These are phyloP conservation scores for Coemansia sp. DNA, from an alignment of 192 early-diverging fungal genomes.

Conservation along the genomic window DNA sequence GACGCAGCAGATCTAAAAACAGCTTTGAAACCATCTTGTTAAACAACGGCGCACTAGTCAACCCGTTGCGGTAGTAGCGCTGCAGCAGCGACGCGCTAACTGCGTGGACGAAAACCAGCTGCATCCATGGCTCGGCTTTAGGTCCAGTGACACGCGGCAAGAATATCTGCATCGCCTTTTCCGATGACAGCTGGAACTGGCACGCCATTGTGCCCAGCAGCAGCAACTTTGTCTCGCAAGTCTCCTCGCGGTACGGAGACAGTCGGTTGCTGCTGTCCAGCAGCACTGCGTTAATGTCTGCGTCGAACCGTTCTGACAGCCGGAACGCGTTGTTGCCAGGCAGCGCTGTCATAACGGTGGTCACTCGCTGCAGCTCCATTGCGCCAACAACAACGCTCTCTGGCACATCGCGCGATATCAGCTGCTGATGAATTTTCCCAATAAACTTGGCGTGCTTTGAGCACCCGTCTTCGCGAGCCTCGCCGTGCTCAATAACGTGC, in stretches of 20 bases:
- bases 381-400: constrained; percentile 42
- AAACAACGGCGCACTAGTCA: constrained; percentile 20
- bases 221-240: constrained; percentile 74
- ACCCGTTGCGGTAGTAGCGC: constrained; percentile 26
- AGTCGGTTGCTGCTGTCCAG: constrained; percentile 51
- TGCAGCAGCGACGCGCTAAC: constrained; percentile 52
- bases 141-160: constrained; percentile 70
- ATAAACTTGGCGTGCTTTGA: constrained; percentile 44
- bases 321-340: constrained; percentile 45
- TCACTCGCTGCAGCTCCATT: constrained; percentile 43
- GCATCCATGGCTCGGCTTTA: constrained; percentile 71
- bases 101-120: constrained; percentile 76
- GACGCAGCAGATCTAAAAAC: constrained; percentile 44
- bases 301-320: constrained; percentile 41
- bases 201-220: constrained; percentile 72
- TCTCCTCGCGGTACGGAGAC: constrained; percentile 55
- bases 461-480: constrained; percentile 51
- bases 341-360: constrained; percentile 34
- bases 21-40: constrained; percentile 48
- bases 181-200: constrained; percentile 77
- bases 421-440: constrained; percentile 42
- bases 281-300: constrained; percentile 42
- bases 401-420: constrained; percentile 39
- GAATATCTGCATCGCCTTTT: constrained; percentile 68
- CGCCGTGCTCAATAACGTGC: constrained; percentile 58